Conservation (phyloP, 257 asterid species). For the Solanum appendiculatum region DNA sequence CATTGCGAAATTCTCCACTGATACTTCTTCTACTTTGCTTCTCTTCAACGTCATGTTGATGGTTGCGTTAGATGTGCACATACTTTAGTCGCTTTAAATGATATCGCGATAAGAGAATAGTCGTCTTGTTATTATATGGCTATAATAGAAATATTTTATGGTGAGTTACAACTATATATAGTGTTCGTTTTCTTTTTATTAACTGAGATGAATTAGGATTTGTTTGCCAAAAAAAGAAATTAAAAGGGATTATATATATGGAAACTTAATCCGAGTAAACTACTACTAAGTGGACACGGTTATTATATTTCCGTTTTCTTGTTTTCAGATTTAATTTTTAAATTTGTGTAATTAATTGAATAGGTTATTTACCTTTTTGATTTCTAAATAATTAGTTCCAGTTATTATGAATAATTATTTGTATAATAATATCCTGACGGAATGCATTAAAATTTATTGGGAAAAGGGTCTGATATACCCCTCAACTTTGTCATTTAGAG, state of each 20-base stretch:
- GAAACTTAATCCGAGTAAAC: neutral
- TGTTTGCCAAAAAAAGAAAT: neutral
- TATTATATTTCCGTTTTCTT: too few relatives aligned
- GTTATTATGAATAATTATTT: too few relatives aligned
- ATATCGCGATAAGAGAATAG: neutral
- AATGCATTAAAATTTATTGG: neutral
- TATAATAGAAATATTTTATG: neutral
- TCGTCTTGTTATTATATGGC: neutral
- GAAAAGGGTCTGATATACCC: too few relatives aligned
- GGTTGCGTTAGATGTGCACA: neutral
- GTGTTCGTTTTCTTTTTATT: neutral
- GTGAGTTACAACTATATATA: neutral
- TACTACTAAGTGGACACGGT: neutral
- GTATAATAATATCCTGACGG: neutral
- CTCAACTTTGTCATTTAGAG: too few relatives aligned
- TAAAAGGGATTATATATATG: neutral
- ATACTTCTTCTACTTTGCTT: neutral
- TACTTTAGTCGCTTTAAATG: neutral
- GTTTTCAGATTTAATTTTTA: too few relatives aligned
- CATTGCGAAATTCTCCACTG: neutral
- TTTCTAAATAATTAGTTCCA: too few relatives aligned
- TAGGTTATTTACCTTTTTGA: too few relatives aligned
- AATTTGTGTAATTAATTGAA: too few relatives aligned
- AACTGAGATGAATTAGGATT: neutral
- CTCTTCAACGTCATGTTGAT: neutral